These are phyloP conservation scores for Botrytis byssoidea DNA, from an alignment of 2,329 filamentous ascomycete species.

Conservation along the genomic window DNA sequence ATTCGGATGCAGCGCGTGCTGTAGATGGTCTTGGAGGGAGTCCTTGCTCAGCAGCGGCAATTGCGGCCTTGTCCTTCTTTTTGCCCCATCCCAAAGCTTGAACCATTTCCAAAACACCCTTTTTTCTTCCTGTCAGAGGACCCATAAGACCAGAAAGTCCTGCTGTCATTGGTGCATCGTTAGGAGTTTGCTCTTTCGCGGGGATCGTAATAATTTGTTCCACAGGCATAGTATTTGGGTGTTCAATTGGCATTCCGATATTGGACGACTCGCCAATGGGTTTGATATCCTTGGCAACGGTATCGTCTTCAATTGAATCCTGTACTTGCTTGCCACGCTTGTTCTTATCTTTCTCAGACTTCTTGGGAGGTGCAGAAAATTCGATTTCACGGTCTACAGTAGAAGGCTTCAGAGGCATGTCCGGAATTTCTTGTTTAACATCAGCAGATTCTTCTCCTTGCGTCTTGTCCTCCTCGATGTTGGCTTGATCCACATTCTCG, in stretches of 20 bases:
- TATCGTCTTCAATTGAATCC: slow-evolving; percentile 15
- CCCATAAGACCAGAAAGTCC: slow-evolving; percentile 8
- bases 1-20: slow-evolving; percentile 9
- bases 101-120: slow-evolving; percentile 21
- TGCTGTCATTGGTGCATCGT: slow-evolving; percentile 13
- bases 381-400: not conserved
- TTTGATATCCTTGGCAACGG: not conserved
- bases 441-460: not conserved
- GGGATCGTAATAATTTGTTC: slow-evolving; percentile 16
- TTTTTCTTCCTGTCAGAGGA: slow-evolving; percentile 16
- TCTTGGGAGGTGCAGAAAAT: slow-evolving; percentile 7
- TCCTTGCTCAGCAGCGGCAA: slow-evolving; percentile 8
- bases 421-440: not conserved
- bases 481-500: not conserved
- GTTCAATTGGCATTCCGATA: not conserved
- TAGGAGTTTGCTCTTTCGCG: not conserved
- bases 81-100: slow-evolving; percentile 19
- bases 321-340: slow-evolving; percentile 11
- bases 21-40: slow-evolving; percentile 14
- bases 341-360: slow-evolving; percentile 35
- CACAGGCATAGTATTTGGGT: not conserved
- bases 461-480: not conserved
- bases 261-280: not conserved
- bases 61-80: slow-evolving; percentile 15
- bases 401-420: not conserved